Conservation (phyloP, 2,329 filamentous ascomycete genomes). For the Calonectria hongkongensis region DNA sequence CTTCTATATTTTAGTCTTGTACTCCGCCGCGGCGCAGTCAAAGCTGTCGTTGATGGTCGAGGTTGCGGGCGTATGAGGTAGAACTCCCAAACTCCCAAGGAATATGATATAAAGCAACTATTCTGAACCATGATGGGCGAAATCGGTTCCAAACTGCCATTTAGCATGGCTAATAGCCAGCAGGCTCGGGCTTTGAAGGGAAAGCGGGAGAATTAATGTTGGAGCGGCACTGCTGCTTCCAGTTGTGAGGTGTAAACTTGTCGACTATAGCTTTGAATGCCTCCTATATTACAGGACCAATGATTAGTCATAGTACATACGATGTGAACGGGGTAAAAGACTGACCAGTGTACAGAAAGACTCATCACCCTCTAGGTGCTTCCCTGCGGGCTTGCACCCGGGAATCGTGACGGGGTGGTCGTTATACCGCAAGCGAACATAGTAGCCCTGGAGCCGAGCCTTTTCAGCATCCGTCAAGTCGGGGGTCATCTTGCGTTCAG, state of each 20-base stretch:
- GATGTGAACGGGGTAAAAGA: slow-evolving; percentile 30
- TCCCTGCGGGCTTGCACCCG: slow-evolving; percentile 84
- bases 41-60: no score
- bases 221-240: slow-evolving; percentile 75
- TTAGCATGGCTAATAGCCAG: slow-evolving; percentile 64
- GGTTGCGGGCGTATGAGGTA: no score
- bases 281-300: slow-evolving; percentile 67
- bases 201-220: slow-evolving; percentile 67
- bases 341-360: slow-evolving; percentile 91
- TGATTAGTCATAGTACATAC: background rate
- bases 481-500: slow-evolving; percentile 76
- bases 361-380: slow-evolving; percentile 90
- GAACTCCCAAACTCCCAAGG: background rate
- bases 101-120: background rate
- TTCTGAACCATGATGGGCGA: background rate
- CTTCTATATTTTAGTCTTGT: background rate
- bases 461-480: slow-evolving; percentile 76
- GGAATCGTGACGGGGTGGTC: slow-evolving; percentile 88
- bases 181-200: slow-evolving; percentile 70
- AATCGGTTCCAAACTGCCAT: slow-evolving; percentile 12
- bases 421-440: slow-evolving; percentile 93
- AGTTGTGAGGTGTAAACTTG: slow-evolving; percentile 88
- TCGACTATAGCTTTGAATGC: slow-evolving; percentile 96
- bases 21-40: background rate
- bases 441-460: slow-evolving; percentile 82